Evolutionary conservation across 2,329 filamentous ascomycete genomes (phyloP), one percentile per base, ranked within the genome.

Genomic region (Gaeumannomyces tritici): DNA sequence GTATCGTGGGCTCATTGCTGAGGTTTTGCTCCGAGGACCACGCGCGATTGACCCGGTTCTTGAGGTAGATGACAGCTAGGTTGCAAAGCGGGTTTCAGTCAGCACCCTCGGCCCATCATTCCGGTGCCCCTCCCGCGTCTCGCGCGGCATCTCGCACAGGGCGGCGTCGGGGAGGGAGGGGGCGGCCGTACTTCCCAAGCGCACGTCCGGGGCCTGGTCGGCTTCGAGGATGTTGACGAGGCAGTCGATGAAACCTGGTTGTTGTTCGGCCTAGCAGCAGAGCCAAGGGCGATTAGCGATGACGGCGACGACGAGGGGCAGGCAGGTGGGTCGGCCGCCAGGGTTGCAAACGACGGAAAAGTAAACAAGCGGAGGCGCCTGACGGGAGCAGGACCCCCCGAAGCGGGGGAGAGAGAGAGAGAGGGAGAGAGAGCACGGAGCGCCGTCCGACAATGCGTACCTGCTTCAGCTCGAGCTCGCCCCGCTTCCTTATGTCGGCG

Each of bases 1-100:
- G 83, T 76, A 96, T 95, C 42, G 59, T 28, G 69, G 88, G 80
- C 69, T 85, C 86, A 69, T 89, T 87, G 70, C 85, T 83, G 66
- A 87, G 84, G 72, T 83, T 87, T 67, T 93, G 89, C 67, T 96
- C 90, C 71, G 83, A 82, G 66, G 85, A 86, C 95, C 95, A 99
- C 70, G 91, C 92, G 73, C 93, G 89, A 75, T 90, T 93, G 74
- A 98, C 89, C 73, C 93, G 89, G 79, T 99, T 98, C 80, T 99
- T 99, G 74, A 98, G 86, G 78, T 98, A 99, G 70, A 99, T 91
- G 72, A 93, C 93, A 72, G 92, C 93, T 97, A 26, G 13, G 55
- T 26, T 28, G 59, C 54, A 26, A 54, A 57, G 55, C 55, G 57
- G 27, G 59, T 54, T 60, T 59, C 62, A 63, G 61, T 62, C 64